These are phyloP conservation scores for Oemleria cerasiformis DNA, from an alignment of 306 rosid species.

Conservation along the genomic window DNA sequence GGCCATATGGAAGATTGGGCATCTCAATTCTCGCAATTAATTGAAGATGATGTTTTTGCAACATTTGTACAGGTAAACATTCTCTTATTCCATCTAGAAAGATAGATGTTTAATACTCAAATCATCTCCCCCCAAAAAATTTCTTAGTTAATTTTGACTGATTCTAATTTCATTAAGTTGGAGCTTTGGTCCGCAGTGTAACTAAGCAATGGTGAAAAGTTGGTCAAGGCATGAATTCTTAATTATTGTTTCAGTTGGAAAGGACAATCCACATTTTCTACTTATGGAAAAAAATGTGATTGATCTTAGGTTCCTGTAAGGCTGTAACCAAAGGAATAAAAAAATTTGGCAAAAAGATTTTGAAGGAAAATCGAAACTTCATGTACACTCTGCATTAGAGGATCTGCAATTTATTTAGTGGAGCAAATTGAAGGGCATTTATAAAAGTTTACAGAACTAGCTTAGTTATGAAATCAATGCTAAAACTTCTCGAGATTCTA, in stretches of 20 bases:
- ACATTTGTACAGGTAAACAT: constrained; percentile 71
- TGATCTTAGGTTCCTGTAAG: background rate
- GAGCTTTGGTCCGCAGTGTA: background rate
- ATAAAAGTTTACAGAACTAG: background rate
- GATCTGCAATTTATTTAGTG: background rate
- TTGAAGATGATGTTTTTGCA: constrained; percentile 63
- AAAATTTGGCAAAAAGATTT: background rate
- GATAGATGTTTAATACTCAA: background rate
- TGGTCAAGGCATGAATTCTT: background rate
- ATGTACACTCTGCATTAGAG: background rate
- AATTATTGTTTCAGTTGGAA: background rate
- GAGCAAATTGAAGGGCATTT: background rate
- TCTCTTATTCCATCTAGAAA: background rate
- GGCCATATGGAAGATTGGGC: constrained; percentile 74
- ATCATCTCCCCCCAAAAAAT: background rate
- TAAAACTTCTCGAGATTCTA: background rate
- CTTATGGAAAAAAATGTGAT: background rate
- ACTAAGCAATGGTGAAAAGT: background rate
- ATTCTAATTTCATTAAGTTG: background rate
- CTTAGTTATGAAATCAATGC: background rate
- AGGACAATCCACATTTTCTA: background rate
- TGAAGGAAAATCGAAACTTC: background rate
- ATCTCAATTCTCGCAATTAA: constrained; percentile 43
- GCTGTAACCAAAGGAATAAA: background rate
- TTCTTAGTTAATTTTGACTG: background rate